These are phyloP conservation scores for Thelonectria olida DNA, from an alignment of 2,329 filamentous ascomycete species.

Conservation along the genomic window DNA sequence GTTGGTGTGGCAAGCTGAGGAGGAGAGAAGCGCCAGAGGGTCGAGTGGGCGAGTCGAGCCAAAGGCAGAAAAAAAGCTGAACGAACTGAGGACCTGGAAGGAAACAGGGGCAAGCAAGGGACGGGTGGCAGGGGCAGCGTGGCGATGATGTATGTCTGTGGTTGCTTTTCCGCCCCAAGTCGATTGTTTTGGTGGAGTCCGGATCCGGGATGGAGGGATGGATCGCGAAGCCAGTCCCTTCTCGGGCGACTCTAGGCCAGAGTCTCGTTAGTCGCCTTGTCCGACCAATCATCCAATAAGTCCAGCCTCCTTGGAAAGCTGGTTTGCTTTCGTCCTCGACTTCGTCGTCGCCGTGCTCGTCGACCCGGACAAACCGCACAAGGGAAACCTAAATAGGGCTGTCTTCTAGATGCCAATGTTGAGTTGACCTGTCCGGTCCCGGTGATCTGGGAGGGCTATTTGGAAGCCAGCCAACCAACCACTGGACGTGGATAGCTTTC, in stretches of 20 bases:
- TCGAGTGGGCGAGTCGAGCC: conserved; percentile 8
- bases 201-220: conserved; percentile 46
- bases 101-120: conserved; percentile 37
- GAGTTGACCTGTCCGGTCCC: conserved; percentile 9
- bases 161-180: conserved; percentile 44
- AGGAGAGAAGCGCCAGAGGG: conserved; percentile 2
- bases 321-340: conserved; percentile 15
- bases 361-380: conserved; percentile 19
- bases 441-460: conserved; percentile 10
- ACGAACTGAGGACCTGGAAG: conserved; percentile 23
- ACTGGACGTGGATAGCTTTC: conserved; percentile 7
- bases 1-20: conserved; percentile 10
- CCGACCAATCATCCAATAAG: conserved; percentile 36
- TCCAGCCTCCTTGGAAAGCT: conserved; percentile 37
- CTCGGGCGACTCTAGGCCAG: conserved; percentile 33
- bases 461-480: conserved; percentile 10
- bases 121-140: conserved; percentile 42
- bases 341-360: conserved; percentile 34
- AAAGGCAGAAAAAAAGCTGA: conserved; percentile 16
- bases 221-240: conserved; percentile 37
- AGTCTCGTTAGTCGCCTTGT: conserved; percentile 39
- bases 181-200: conserved; percentile 45
- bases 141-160: conserved; percentile 46
- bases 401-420: background rate
- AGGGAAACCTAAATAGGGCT: conserved; percentile 18